Evolutionary conservation across 2,329 filamentous ascomycete species (phyloP).

Genomic region (Xylariaceae sp.): DNA sequence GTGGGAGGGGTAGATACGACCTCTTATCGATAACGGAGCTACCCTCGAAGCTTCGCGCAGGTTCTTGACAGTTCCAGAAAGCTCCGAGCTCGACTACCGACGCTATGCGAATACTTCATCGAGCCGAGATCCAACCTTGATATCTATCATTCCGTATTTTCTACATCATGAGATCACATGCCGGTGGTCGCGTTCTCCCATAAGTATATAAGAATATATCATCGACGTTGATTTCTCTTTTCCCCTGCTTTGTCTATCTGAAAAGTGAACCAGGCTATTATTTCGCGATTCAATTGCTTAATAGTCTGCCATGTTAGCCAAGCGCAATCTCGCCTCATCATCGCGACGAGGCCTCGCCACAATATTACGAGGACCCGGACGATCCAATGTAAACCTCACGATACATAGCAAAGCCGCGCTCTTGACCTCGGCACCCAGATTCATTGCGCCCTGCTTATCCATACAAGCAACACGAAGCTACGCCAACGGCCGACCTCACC

Average conservation of each 20-base stretch:
- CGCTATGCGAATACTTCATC: not conserved
- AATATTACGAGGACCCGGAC: slow-evolving; percentile 24
- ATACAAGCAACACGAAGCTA: slow-evolving; percentile 44
- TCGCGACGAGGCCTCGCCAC: slow-evolving; percentile 33
- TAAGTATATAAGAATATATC: not conserved
- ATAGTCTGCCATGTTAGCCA: slow-evolving; percentile 35
- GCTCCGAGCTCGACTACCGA: slow-evolving; percentile 25
- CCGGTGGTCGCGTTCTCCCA: slow-evolving; percentile 4
- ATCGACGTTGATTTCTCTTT: slow-evolving; percentile 13
- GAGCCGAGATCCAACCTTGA: too few relatives aligned
- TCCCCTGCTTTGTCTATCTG: not conserved
- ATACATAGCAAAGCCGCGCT: slow-evolving; percentile 25
- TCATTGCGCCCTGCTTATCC: slow-evolving; percentile 20
- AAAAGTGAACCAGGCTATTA: too few relatives aligned
- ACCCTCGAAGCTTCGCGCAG: not conserved
- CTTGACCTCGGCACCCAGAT: slow-evolving; percentile 17
- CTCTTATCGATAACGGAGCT: slow-evolving; percentile 22
- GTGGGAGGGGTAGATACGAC: not conserved
- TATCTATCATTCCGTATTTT: too few relatives aligned
- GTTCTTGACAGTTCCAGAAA: slow-evolving; percentile 29
- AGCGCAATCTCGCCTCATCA: slow-evolving; percentile 35
- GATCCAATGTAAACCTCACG: slow-evolving; percentile 23
- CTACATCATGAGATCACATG: slow-evolving; percentile 8
- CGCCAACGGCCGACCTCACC: slow-evolving; percentile 71
- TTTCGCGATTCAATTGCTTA: not conserved